Conservation (phyloP, 2,329 filamentous ascomycete genomes). For the Calcarisporium arbuscula region DNA sequence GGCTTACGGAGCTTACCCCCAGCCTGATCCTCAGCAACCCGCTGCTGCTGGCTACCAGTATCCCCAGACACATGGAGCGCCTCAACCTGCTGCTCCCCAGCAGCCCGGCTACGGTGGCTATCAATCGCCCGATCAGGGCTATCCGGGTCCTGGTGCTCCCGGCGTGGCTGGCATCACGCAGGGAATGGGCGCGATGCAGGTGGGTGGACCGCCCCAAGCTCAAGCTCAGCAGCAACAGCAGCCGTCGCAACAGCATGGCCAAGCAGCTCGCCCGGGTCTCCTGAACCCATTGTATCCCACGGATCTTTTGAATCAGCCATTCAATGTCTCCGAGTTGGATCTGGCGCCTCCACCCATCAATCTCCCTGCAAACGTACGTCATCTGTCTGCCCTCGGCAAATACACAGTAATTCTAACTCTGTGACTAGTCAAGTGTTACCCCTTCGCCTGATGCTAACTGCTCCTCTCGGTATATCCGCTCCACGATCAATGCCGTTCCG, state of each 20-base stretch:
- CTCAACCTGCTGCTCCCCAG: constrained; percentile 30
- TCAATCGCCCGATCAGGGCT: constrained; percentile 53
- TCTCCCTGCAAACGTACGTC: constrained; percentile 81
- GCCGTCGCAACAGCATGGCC: constrained; percentile 36
- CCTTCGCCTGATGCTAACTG: constrained; percentile 89
- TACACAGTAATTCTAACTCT: neutral
- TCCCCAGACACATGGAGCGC: constrained; percentile 36
- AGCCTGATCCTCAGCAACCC: constrained; percentile 37
- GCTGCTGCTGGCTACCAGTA: constrained; percentile 34
- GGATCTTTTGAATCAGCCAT: constrained; percentile 85
- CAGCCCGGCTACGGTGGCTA: constrained; percentile 33
- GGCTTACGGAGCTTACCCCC: constrained; percentile 55
- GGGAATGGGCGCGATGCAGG: constrained; percentile 78
- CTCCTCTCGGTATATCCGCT: constrained; percentile 87
- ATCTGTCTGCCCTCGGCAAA: neutral
- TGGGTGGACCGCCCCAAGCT: constrained; percentile 51
- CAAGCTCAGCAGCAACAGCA: constrained; percentile 42
- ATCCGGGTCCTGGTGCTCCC: constrained; percentile 47
- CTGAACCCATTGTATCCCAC: constrained; percentile 90
- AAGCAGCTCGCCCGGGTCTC: constrained; percentile 36
- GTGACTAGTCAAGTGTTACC: constrained; percentile 71
- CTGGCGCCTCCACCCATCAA: constrained; percentile 86
- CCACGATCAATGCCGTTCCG: constrained; percentile 88
- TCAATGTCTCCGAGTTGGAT: constrained; percentile 89
- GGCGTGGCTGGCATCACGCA: constrained; percentile 70